Evolutionary conservation across 208 protist genomes (phyloP).

Genomic region (Phytomonas sp.): DNA sequence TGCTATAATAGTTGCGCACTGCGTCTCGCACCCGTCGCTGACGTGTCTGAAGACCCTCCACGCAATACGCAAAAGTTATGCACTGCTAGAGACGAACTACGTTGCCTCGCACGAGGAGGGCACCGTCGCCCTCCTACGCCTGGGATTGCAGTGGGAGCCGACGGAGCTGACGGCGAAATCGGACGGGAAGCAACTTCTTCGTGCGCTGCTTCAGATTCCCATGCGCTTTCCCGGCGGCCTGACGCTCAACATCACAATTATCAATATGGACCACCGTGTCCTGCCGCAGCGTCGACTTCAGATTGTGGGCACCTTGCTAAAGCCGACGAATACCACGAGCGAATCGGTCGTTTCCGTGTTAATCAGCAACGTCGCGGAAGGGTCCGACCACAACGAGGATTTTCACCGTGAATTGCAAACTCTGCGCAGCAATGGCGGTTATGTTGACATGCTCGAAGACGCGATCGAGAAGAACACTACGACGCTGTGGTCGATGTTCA

Average conservation of each 20-base stretch:
- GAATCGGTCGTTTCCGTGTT: slow-evolving; percentile 36
- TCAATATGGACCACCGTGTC: slow-evolving; percentile 42
- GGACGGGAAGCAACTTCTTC: slow-evolving; percentile 30
- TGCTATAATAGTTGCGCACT: slow-evolving; percentile 63
- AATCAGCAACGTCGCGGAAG: slow-evolving; percentile 57
- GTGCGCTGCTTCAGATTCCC: slow-evolving; percentile 39
- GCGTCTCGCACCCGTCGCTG: slow-evolving; percentile 30
- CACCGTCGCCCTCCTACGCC: slow-evolving; percentile 53
- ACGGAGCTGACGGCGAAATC: slow-evolving; percentile 39
- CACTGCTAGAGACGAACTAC: slow-evolving; percentile 47
- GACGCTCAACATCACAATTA: slow-evolving; percentile 34
- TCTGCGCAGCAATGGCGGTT: slow-evolving; percentile 34
- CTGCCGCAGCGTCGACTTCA: slow-evolving; percentile 25
- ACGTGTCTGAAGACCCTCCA: slow-evolving; percentile 46
- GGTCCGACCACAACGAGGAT: slow-evolving; percentile 22
- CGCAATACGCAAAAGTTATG: slow-evolving; percentile 53
- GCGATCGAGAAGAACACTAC: slow-evolving; percentile 25
- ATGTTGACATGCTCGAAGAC: slow-evolving; percentile 66
- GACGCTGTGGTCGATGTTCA: slow-evolving; percentile 57
- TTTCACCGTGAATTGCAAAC: slow-evolving; percentile 39
- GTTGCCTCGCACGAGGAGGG: slow-evolving; percentile 45
- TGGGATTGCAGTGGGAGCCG: slow-evolving; percentile 46
- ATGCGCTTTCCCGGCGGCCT: slow-evolving; percentile 24
- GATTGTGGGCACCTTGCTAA: slow-evolving; percentile 28
- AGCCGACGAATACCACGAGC: slow-evolving; percentile 21